These are phyloP conservation scores for Erodium moschatum DNA, from an alignment of 441 rosid genomes.

Conservation along the genomic window DNA sequence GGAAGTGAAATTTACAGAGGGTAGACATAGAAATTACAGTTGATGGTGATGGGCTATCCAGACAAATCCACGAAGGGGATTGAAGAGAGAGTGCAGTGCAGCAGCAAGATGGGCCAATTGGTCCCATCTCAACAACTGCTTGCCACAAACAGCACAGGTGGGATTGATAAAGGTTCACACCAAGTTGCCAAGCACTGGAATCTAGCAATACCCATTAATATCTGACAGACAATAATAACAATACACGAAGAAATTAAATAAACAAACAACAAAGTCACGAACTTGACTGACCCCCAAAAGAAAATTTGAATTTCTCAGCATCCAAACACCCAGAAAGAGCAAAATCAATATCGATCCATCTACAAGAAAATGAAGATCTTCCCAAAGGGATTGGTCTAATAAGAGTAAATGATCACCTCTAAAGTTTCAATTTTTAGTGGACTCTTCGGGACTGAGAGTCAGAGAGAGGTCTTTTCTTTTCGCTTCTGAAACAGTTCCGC, in stretches of 20 bases:
- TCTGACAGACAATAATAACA: constrained; percentile 7
- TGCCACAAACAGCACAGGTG: constrained; percentile 35
- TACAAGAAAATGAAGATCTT: background rate
- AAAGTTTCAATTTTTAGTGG: constrained; percentile 2
- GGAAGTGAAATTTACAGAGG: constrained; percentile 25
- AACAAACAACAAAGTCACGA: background rate
- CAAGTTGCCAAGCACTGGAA: constrained; percentile 2
- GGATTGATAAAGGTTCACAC: constrained; percentile 32
- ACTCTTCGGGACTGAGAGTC: background rate
- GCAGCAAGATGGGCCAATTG: constrained; percentile 34
- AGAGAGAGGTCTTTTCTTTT: background rate
- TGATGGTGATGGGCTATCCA: constrained; percentile 49
- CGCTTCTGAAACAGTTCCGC: background rate
- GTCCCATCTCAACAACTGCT: constrained; percentile 44
- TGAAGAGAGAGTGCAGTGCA: background rate
- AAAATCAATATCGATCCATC: background rate
- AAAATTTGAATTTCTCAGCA: background rate
- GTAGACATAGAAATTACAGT: constrained; percentile 39
- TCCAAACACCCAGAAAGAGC: constrained; percentile 4
- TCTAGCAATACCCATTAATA: constrained; percentile 11
- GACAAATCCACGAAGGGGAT: constrained; percentile 31
- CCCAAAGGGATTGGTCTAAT: background rate
- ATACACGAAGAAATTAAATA: background rate
- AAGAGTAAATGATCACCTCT: background rate
- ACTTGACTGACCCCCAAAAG: too few relatives aligned